Evolutionary conservation across 2,329 filamentous ascomycete genomes (phyloP).

Genomic region (Pseudogymnoascus sp.): DNA sequence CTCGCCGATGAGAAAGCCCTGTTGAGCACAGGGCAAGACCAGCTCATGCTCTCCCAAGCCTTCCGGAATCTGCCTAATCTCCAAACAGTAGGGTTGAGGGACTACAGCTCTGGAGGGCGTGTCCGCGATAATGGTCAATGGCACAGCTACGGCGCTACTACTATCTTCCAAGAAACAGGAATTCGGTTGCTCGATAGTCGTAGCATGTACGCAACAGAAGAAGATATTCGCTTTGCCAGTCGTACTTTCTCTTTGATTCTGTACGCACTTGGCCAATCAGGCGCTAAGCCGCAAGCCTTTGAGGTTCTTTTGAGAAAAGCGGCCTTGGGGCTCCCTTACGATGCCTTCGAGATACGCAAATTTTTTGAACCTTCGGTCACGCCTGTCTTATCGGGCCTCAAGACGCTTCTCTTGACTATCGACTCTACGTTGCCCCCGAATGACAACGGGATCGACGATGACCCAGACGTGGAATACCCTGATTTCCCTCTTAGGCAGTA

Average conservation of each 20-base stretch:
- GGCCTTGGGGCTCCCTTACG: slow-evolving; percentile 27
- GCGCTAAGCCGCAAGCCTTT: slow-evolving; percentile 33
- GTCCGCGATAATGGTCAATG: slow-evolving; percentile 41
- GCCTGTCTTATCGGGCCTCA: slow-evolving; percentile 37
- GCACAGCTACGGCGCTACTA: slow-evolving; percentile 45
- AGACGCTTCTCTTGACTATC: slow-evolving; percentile 36
- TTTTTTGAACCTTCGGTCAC: slow-evolving; percentile 30
- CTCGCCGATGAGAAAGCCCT: slow-evolving; percentile 26
- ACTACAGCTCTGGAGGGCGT: slow-evolving; percentile 44
- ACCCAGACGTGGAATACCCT: slow-evolving; percentile 14
- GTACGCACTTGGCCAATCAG: slow-evolving; percentile 34
- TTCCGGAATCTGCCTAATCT: slow-evolving; percentile 47
- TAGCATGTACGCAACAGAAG: slow-evolving; percentile 9
- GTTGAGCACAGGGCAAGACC: slow-evolving; percentile 36
- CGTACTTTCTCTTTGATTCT: slow-evolving; percentile 34
- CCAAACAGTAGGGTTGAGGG: slow-evolving; percentile 47
- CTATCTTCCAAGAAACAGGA: slow-evolving; percentile 31
- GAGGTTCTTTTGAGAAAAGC: slow-evolving; percentile 37
- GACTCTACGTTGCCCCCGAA: slow-evolving; percentile 12
- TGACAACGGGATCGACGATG: slow-evolving; percentile 12
- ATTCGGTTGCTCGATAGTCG: slow-evolving; percentile 8
- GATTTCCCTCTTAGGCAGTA: slow-evolving; percentile 14
- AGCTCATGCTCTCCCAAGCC: slow-evolving; percentile 47
- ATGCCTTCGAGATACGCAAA: slow-evolving; percentile 39
- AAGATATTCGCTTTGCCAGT: slow-evolving; percentile 23